Evolutionary conservation across 345 rosid genomes (phyloP).

Genomic region (Orychophragmus violaceus): DNA sequence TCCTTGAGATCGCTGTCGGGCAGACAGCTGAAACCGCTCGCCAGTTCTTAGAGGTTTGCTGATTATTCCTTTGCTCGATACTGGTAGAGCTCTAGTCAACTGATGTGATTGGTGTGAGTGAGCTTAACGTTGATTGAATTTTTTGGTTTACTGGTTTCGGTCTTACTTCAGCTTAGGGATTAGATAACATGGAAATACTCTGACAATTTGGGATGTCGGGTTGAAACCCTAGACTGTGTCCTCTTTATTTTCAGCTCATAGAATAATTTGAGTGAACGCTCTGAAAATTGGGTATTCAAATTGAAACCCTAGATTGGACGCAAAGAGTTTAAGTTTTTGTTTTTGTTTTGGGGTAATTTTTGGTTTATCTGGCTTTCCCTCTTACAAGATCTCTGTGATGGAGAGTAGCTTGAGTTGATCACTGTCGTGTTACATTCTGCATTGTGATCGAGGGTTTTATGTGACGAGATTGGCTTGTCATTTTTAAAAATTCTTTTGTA

Average conservation of each 20-base stretch:
- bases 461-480: not conserved
- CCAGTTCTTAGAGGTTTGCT: slow-evolving; percentile 73
- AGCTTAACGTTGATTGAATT: slow-evolving; percentile 14
- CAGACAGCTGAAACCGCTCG: slow-evolving; percentile 83
- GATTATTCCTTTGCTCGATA: not conserved
- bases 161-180: slow-evolving; percentile 2
- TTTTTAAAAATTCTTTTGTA: not conserved
- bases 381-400: not conserved
- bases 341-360: not conserved
- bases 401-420: slow-evolving; percentile 1
- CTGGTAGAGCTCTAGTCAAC: not conserved
- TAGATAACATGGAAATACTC: not conserved
- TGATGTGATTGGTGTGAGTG: slow-evolving; percentile 1
- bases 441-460: not conserved
- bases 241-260: not conserved
- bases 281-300: not conserved
- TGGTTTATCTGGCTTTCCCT: slow-evolving; percentile 1
- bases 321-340: not conserved
- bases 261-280: not conserved
- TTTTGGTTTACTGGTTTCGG: not conserved
- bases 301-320: not conserved
- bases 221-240: slow-evolving; percentile 22
- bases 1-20: slow-evolving; percentile 96
- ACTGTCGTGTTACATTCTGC: not conserved
- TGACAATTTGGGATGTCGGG: not conserved